Conservation (phyloP, 1,139 yeast species). For the Wickerhamiella infanticola region DNA sequence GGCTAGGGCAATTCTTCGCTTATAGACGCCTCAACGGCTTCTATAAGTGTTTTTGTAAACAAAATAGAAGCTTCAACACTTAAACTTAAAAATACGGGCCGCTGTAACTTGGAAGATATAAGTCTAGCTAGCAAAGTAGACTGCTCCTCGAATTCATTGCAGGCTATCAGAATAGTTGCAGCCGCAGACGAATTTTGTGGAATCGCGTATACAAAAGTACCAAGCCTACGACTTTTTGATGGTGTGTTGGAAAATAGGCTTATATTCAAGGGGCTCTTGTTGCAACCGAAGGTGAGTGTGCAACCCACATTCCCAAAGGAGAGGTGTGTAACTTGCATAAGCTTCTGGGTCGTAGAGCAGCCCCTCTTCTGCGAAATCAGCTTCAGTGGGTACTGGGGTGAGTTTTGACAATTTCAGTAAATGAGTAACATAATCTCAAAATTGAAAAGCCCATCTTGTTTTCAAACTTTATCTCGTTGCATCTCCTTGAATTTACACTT, state of each 20-base stretch:
- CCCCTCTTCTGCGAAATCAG: no score
- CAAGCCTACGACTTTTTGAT: constrained; percentile 6
- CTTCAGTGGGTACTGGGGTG: no score
- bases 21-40: background rate
- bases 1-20: background rate
- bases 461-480: no score
- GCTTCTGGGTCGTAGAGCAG: background rate
- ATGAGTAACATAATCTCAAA: no score
- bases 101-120: constrained; percentile 8
- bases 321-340: background rate
- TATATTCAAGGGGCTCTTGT: background rate
- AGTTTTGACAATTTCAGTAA: no score
- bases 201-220: constrained; percentile 14
- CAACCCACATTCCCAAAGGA: background rate
- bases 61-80: constrained; percentile 2
- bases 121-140: constrained; percentile 10
- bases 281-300: background rate
- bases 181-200: constrained; percentile 7
- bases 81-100: constrained; percentile 12
- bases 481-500: no score
- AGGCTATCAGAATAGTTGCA: constrained; percentile 7
- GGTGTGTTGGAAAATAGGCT: background rate
- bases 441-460: no score
- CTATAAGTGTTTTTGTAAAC: background rate
- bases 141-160: constrained; percentile 8